A percentile compares a stretch with the other conserved stretches of the same genome.
These are phyloP conservation scores for Arctium lappa DNA, from an alignment of 129 eudicot genomes.

Conservation along the genomic window DNA sequence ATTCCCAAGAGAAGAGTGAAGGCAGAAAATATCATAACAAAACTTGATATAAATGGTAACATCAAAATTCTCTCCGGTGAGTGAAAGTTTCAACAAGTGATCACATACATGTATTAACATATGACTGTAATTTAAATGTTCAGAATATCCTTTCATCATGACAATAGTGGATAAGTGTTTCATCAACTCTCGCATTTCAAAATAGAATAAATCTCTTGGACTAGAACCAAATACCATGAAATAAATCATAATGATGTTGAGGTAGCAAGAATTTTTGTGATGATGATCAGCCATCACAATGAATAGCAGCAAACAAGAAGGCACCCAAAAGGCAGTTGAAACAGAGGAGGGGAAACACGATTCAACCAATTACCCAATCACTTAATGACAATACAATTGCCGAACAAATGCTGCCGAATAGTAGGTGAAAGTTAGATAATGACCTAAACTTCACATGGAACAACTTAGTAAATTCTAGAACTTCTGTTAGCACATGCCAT, in stretches of 20 bases:
- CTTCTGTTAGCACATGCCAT: conserved; percentile 10
- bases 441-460: conserved; percentile 35
- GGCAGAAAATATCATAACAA: not conserved
- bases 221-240: not conserved
- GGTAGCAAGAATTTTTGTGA: not conserved
- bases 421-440: conserved; percentile 26
- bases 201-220: not conserved
- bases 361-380: conserved; percentile 10
- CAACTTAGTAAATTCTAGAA: not conserved
- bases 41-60: not conserved
- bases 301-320: conserved; percentile 6
- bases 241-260: not conserved
- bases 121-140: not conserved
- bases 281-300: not conserved
- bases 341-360: not conserved
- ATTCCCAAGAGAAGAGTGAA: not conserved
- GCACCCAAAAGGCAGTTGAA: not conserved
- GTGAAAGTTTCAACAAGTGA: not conserved
- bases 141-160: not conserved
- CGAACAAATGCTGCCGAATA: conserved; percentile 30
- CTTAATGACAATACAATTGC: not conserved
- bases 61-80: not conserved
- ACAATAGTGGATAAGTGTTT: not conserved
- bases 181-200: not conserved
- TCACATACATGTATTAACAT: not conserved